Conservation (phyloP, 352 stramenopile genomes). For the Discostella stelligera region DNA sequence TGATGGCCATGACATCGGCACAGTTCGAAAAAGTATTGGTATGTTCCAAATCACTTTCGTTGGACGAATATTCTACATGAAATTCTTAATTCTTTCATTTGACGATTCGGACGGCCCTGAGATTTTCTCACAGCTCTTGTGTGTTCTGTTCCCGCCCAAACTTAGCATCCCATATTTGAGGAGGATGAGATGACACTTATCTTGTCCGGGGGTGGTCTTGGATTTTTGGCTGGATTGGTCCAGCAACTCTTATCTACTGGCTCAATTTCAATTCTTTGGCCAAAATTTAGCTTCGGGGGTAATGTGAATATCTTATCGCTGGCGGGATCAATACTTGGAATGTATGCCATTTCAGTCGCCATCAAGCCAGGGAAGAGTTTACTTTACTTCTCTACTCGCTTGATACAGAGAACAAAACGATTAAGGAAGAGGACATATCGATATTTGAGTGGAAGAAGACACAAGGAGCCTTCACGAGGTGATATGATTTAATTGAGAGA, state of each 20-base stretch:
- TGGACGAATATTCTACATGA: no score
- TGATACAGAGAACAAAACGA: slow-evolving; percentile 42
- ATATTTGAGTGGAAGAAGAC: slow-evolving; percentile 22
- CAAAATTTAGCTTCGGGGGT: slow-evolving; percentile 33
- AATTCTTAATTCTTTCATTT: no score
- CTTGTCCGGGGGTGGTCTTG: slow-evolving; percentile 90
- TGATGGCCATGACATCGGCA: slow-evolving; percentile 84
- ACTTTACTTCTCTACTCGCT: slow-evolving; percentile 34
- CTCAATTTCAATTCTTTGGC: slow-evolving; percentile 19
- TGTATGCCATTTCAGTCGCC: slow-evolving; percentile 44
- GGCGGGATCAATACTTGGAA: slow-evolving; percentile 28
- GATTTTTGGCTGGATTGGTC: slow-evolving; percentile 88
- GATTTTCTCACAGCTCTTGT: no score
- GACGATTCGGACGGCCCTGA: no score
- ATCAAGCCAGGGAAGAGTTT: slow-evolving; percentile 43
- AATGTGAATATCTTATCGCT: slow-evolving; percentile 32
- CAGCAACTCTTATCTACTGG: slow-evolving; percentile 75
- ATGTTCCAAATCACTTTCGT: no score
- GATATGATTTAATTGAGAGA: neutral
- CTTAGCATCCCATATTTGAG: slow-evolving; percentile 91
- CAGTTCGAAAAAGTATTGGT: slow-evolving; percentile 91
- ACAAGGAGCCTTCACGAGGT: slow-evolving; percentile 1
- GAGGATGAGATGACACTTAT: slow-evolving; percentile 96
- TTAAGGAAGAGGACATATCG: slow-evolving; percentile 38
- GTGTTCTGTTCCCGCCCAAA: no score